A percentile compares a stretch with the other conserved stretches of the same genome.
phyloP scores from a whole-genome alignment of 2,329 filamentous ascomycete genomes.

The Penicillium expansum region DNA sequence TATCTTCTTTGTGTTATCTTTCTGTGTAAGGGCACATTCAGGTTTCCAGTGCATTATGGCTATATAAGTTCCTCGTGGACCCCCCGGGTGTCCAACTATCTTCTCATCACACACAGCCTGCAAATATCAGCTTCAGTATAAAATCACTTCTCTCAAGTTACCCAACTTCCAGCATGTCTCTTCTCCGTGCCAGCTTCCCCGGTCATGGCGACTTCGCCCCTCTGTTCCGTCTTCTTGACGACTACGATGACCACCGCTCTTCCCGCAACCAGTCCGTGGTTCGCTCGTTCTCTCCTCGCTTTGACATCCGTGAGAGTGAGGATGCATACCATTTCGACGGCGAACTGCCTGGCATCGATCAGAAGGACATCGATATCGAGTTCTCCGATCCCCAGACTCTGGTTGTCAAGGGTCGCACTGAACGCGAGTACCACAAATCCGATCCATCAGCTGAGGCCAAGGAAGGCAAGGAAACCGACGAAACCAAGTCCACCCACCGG shows the following conservation, averaged over 20 bases:
- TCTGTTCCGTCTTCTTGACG: constrained; percentile 49
- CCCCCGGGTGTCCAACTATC: not conserved
- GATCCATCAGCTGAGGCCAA: constrained; percentile 51
- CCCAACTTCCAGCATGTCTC: constrained; percentile 32
- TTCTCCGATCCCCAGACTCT: constrained; percentile 50
- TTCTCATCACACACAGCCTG: not conserved
- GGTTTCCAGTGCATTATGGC: not conserved
- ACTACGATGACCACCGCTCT: constrained; percentile 41
- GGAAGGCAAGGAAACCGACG: constrained; percentile 24
- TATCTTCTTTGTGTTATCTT: not conserved
- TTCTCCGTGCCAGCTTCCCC: constrained; percentile 31
- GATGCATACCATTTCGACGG: constrained; percentile 49
- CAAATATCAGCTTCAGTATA: not conserved
- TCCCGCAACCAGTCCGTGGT: constrained; percentile 15
- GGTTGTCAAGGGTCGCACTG: constrained; percentile 45
- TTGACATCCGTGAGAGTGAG: constrained; percentile 48
- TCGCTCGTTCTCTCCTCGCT: constrained; percentile 44
- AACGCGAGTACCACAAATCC: constrained; percentile 35
- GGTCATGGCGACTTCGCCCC: constrained; percentile 40
- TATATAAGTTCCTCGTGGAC: not conserved
- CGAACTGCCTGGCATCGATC: constrained; percentile 48
- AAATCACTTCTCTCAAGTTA: not conserved
- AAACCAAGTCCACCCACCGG: constrained; percentile 37
- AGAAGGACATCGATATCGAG: constrained; percentile 48
- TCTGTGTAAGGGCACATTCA: not conserved